Conservation (phyloP, 257 asterid genomes). For the Echites panduratus region DNA sequence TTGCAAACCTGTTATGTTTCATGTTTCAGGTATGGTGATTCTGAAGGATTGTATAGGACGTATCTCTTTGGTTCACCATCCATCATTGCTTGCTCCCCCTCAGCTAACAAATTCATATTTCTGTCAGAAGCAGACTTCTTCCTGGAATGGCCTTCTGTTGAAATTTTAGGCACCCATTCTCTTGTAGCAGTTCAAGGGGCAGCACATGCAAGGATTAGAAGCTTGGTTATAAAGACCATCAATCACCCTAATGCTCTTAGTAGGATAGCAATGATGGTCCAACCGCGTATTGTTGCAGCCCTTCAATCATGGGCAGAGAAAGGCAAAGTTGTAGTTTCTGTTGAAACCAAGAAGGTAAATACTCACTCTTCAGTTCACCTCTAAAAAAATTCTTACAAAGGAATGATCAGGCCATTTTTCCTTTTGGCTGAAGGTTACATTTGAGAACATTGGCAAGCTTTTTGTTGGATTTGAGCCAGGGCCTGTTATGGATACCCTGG, state of each 20-base stretch:
- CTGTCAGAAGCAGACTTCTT: conserved; percentile 27
- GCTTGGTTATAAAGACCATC: conserved; percentile 30
- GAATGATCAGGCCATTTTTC: neutral
- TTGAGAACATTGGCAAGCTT: conserved; percentile 42
- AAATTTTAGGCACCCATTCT: conserved; percentile 33
- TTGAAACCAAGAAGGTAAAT: conserved; percentile 40
- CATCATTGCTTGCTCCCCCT: conserved; percentile 40
- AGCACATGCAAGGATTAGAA: conserved; percentile 38
- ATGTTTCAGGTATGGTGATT: conserved; percentile 45
- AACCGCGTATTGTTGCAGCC: conserved; percentile 33
- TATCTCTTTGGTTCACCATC: conserved; percentile 50
- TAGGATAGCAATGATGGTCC: conserved; percentile 40
- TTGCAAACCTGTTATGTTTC: neutral
- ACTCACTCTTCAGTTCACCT: neutral
- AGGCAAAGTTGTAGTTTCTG: conserved; percentile 31
- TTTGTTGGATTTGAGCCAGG: conserved; percentile 48
- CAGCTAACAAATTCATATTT: conserved; percentile 36
- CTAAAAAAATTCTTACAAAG: neutral
- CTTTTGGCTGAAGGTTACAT: conserved; percentile 30
- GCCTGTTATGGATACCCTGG: conserved; percentile 33
- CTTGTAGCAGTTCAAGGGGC: conserved; percentile 28
- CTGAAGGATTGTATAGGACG: conserved; percentile 43
- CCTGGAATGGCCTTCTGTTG: conserved; percentile 24
- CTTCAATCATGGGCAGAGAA: conserved; percentile 35
- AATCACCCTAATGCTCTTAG: conserved; percentile 52